Percentiles rank a stretch among this genome's conserved stretches.
Conservation (phyloP, 768 basidiomycete species). For the Hericium alpestre region DNA sequence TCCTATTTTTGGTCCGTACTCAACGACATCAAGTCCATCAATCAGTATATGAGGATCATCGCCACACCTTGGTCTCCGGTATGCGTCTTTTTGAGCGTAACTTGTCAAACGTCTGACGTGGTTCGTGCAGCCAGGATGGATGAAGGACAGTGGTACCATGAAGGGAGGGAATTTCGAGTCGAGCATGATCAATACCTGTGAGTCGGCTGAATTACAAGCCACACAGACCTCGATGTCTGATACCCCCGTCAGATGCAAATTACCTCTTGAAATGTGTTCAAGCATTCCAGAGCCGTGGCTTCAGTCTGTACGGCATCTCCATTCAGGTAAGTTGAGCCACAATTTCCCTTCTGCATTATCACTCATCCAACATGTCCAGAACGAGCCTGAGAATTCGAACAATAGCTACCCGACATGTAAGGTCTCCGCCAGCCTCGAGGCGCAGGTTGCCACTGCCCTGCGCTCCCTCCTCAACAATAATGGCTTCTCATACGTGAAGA, state of each 20-base stretch:
- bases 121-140: conserved; percentile 49
- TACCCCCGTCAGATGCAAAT: background rate
- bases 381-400: conserved; percentile 24
- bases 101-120: background rate
- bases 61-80: conserved; percentile 54
- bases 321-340: conserved; percentile 30
- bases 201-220: conserved; percentile 23
- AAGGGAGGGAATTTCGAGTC: conserved; percentile 45
- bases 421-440: conserved; percentile 42
- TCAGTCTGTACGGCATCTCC: conserved; percentile 45
- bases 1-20: conserved; percentile 22
- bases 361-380: conserved; percentile 23
- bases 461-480: conserved; percentile 48
- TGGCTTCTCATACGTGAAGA: conserved; percentile 41
- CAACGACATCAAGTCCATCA: conserved; percentile 20
- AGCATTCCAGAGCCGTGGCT: conserved; percentile 47
- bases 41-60: conserved; percentile 26
- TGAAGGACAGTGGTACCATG: conserved; percentile 55
- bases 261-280: conserved; percentile 60
- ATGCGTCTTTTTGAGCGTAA: conserved; percentile 22
- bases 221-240: no score
- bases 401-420: conserved; percentile 53
- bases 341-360: no score
- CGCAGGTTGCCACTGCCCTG: conserved; percentile 40
- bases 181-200: conserved; percentile 2